Evolutionary conservation across 352 stramenopile genomes (phyloP), one percentile per base, ranked within the genome.

Genomic region (Stramenopiles sp.): DNA sequence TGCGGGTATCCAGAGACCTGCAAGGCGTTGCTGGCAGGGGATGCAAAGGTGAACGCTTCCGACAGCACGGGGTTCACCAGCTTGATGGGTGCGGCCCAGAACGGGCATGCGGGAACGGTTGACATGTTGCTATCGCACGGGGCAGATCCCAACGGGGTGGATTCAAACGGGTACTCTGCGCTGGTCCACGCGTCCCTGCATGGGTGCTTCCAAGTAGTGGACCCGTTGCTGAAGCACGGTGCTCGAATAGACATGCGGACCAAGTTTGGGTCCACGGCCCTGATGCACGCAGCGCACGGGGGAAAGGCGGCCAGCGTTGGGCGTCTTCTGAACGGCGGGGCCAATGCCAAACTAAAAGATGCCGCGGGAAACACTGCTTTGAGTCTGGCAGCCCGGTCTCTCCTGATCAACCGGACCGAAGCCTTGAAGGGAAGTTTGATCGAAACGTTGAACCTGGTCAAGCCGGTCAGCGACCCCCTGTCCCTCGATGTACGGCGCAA

Each of bases 51-150:
- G 2, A 74, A 78, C 48, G 25, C 76, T 12, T 34, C 34, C 18
- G 75, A 78, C 49, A 2, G 3, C 0, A 48, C 75, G 18, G 75
- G 75, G 32, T 77, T 78, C 30, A 78, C 75, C 4, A 73, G 68
- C 0, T 73, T 78, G n/a, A 78, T 78, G 75, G 75, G 33, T n/a
- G 75, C 75, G 34, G 34, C 43, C 4, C 75, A 78, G 34, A 78
- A 78, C 48, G 74, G 74, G 3, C 75, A 78, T 53, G 0, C 25
- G 0, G 75, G 69, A 48, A 78, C 73, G 0, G 73, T 74, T 4
- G 43, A 53, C 12, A 25, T 25, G 25, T 25, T 53, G 25, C 43
- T 53, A 53, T 25, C 12, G 43, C 43, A 53, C 25, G 43, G 43
- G 12, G 43, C 43, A 53, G 43, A 53, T 12, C 43, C 43, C 25